Percentiles rank a stretch among this genome's conserved stretches.
Conservation (phyloP, 345 rosid genomes). For the Theobroma cacao region DNA sequence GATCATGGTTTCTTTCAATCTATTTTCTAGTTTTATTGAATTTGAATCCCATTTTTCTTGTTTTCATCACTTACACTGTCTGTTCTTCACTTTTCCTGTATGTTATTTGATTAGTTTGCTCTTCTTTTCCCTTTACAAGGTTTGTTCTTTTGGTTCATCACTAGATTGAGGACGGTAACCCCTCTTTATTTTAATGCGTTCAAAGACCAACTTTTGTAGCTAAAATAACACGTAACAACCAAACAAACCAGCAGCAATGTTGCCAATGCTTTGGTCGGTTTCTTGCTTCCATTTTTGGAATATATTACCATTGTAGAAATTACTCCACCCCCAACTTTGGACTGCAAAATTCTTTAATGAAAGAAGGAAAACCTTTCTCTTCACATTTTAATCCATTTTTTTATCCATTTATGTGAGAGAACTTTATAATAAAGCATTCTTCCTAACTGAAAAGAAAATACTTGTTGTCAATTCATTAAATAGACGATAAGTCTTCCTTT, state of each 20-base stretch:
- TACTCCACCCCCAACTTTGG: background rate
- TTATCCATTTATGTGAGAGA: background rate
- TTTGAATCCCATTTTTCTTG: too few species aligned
- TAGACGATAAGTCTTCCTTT: background rate
- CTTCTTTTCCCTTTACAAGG: too few species aligned
- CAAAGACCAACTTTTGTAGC: background rate
- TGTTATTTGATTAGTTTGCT: too few species aligned
- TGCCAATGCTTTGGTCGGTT: background rate
- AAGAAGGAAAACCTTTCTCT: background rate
- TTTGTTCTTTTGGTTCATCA: too few species aligned
- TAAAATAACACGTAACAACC: background rate
- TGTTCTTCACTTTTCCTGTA: too few species aligned
- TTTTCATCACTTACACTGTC: too few species aligned
- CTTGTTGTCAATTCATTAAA: background rate
- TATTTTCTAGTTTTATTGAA: too few species aligned
- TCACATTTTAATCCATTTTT: background rate
- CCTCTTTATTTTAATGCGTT: background rate
- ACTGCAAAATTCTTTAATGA: background rate
- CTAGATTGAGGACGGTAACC: background rate
- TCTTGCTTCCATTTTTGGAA: background rate
- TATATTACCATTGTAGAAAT: background rate
- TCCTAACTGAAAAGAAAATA: background rate
- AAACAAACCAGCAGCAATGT: background rate
- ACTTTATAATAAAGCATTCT: background rate
- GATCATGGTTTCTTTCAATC: too few species aligned